Base-by-base conservation (phyloP, 306 rosid species). In the Vachellia pachyceras region DNA sequence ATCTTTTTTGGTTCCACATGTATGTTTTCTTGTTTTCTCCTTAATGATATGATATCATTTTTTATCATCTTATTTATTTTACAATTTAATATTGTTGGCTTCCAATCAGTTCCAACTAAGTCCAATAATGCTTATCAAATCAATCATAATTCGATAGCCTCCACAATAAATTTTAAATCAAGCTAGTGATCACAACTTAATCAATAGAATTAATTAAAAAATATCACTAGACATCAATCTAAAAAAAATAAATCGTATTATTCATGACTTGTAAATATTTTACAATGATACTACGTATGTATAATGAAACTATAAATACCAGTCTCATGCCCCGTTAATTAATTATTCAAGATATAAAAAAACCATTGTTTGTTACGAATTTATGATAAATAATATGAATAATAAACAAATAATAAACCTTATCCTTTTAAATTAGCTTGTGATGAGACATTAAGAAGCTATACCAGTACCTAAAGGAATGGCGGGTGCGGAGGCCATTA, bases 81-180 rank as follows among this genome's bases (percentile, higher is more conserved):
- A 22, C 12, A 58, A 22, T 58, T 23, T 44, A 15, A 63, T 36
- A 44, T 63, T 20, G 54, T 66, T 67, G n/a, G 44, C 46, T 75
- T 67, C 84, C 50, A 68, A 40, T 39, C 1, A 45, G 46, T 25
- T 14, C 40, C 18, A 23, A 70, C 57, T 46, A 23, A 44, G n/a
- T 69, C 33, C 72, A 40, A n/a, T n/a, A n/a, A 69, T 20, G 55
- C 20, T 42, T 12, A 44, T 42, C 55, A 69, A 69, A 42, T 69
- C 20, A 22, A 69, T 44, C 55, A 69, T 69, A 69, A 63, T 63
- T 61, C 39, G 80, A 76, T 63, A 45, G 46, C 61, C 49, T 36
- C 45, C 18, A 63, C 58, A 61, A 29, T 40, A 57, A 10, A 37
- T 54, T 74, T 20, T 54, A 54, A 73, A 20, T 54, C 37, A 20